phyloP scores from a whole-genome alignment of 1,284 basidiomycete genomes.

The Ceratobasidium sp. region DNA sequence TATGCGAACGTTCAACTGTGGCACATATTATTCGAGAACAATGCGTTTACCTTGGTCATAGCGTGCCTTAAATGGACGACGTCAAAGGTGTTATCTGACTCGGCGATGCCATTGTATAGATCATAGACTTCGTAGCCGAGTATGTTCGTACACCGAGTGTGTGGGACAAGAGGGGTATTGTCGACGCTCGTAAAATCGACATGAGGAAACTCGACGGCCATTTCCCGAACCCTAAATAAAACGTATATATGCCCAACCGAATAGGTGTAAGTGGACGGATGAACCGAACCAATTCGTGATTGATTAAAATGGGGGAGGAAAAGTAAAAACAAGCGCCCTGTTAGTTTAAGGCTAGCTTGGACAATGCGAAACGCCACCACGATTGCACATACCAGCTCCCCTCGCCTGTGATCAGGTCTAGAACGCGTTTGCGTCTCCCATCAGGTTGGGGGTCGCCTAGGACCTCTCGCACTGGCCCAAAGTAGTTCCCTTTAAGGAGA shows the following conservation, averaged over 20 bases:
- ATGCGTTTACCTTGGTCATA: background rate
- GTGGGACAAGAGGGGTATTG: conserved; percentile 33
- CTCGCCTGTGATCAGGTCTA: conserved; percentile 36
- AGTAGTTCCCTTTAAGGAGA: conserved; percentile 23
- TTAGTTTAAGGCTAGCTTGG: background rate
- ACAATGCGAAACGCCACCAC: background rate
- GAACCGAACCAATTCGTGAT: background rate
- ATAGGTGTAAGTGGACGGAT: background rate
- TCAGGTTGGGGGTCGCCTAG: conserved; percentile 14
- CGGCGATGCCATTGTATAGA: conserved; percentile 40
- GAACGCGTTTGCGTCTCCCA: conserved; percentile 30
- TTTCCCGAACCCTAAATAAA: conserved; percentile 22
- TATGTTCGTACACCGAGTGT: conserved; percentile 23
- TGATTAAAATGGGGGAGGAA: background rate
- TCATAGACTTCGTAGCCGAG: conserved; percentile 31
- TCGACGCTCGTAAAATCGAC: conserved; percentile 44
- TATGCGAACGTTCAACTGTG: background rate
- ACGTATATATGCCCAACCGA: no score
- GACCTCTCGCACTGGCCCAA: conserved; percentile 18
- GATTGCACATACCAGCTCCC: conserved; percentile 26
- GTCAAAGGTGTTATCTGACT: conserved; percentile 17
- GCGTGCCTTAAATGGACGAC: conserved; percentile 27
- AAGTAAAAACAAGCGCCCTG: background rate
- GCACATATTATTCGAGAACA: background rate
- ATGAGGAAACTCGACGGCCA: conserved; percentile 31